phyloP scores from a whole-genome alignment of 306 rosid genomes.

The Castanea crenata region DNA sequence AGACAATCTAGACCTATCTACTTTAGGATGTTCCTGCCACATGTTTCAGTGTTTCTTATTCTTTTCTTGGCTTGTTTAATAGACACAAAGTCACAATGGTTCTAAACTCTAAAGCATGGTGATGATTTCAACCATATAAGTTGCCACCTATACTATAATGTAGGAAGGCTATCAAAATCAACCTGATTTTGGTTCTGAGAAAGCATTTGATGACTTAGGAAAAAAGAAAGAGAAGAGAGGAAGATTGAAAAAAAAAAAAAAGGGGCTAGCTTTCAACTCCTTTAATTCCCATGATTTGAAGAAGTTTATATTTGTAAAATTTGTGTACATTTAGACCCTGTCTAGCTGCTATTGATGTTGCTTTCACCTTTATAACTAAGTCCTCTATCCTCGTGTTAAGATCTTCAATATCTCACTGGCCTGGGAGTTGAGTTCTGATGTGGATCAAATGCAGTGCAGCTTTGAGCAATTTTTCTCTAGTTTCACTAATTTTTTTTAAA shows the following conservation, averaged over 20 bases:
- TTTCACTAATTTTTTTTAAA: slow-evolving; percentile 4
- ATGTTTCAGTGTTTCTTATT: neutral
- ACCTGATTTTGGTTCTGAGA: neutral
- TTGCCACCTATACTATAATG: neutral
- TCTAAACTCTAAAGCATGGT: neutral
- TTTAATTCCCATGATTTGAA: neutral
- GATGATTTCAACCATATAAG: neutral
- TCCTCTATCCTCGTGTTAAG: neutral
- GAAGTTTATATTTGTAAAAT: neutral
- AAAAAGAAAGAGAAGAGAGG: neutral
- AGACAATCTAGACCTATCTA: neutral
- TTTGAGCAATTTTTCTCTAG: neutral
- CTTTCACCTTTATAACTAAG: neutral
- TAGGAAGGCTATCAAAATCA: neutral
- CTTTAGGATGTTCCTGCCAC: neutral
- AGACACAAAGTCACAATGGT: neutral
- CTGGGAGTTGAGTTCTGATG: neutral
- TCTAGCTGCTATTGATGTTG: neutral
- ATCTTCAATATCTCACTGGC: neutral
- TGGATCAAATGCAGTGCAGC: neutral
- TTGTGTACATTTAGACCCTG: neutral
- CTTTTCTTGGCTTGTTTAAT: neutral
- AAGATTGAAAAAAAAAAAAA: neutral
- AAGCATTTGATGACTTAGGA: neutral
- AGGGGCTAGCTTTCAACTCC: neutral